Conservation (phyloP, 2,329 filamentous ascomycete genomes). For the Colletotrichum lupini region DNA sequence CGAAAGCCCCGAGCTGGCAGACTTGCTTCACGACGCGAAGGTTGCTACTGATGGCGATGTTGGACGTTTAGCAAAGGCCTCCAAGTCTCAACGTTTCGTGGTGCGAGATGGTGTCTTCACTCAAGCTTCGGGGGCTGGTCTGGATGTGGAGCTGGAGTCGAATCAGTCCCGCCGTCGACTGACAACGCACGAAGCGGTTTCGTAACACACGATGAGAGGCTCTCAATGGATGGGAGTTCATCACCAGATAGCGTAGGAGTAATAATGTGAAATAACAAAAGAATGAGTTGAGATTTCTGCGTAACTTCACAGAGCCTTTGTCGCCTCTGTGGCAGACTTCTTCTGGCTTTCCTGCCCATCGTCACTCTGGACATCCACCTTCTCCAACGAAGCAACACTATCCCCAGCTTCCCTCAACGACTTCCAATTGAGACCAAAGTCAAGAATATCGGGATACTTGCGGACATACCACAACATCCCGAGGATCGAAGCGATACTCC, state of each 20-base stretch:
- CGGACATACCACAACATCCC: constrained; percentile 43
- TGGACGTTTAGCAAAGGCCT: background rate
- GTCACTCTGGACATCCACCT: background rate
- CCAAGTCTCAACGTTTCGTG: background rate
- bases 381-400: constrained; percentile 5
- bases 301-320: background rate
- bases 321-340: background rate
- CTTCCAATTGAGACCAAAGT: constrained; percentile 24
- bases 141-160: background rate
- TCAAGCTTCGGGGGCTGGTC: background rate
- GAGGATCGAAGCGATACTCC: constrained; percentile 45
- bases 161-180: background rate
- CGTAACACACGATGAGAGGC: background rate
- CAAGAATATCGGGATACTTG: constrained; percentile 36
- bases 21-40: background rate
- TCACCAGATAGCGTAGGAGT: no score
- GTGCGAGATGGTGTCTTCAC: background rate
- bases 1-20: background rate
- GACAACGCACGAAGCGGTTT: background rate
- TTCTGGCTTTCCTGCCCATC: background rate
- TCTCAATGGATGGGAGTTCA: background rate
- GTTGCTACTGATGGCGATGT: background rate
- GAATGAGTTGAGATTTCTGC: background rate
- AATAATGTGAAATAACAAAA: background rate
- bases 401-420: background rate